These are phyloP conservation scores for Pichia nanzhaoensis DNA, from an alignment of 805 yeast genomes.

Conservation along the genomic window DNA sequence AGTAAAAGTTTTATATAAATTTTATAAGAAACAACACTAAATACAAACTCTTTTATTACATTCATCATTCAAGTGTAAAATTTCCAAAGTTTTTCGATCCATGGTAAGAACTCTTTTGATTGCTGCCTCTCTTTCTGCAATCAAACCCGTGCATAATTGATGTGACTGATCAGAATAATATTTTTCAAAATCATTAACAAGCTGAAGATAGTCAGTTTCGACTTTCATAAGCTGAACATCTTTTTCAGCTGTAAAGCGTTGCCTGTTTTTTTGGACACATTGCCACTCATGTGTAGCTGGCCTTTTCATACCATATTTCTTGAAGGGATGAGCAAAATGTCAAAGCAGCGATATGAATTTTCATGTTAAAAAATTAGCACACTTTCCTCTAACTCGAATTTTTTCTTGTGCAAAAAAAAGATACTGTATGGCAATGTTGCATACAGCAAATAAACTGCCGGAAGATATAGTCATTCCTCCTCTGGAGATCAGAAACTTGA, in stretches of 20 bases:
- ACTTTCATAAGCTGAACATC: not conserved
- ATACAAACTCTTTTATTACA: not conserved
- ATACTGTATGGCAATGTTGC: too few species aligned
- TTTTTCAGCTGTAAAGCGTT: not conserved
- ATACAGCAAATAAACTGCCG: slow-evolving; percentile 17
- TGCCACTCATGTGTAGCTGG: too few species aligned
- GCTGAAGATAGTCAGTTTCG: not conserved
- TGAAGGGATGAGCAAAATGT: too few species aligned
- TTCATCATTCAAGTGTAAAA: not conserved
- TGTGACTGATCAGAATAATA: slow-evolving; percentile 8
- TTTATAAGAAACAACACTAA: not conserved
- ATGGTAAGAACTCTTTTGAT: not conserved
- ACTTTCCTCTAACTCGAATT: too few species aligned
- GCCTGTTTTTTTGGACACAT: too few species aligned
- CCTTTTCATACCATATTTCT: too few species aligned
- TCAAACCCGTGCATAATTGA: not conserved
- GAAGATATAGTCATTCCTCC: slow-evolving; percentile 50
- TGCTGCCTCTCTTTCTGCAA: too few species aligned
- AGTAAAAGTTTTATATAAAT: not conserved
- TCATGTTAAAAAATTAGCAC: too few species aligned
- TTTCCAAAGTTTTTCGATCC: not conserved
- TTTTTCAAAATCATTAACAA: slow-evolving; percentile 2
- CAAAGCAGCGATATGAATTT: too few species aligned
- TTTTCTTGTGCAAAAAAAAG: too few species aligned
- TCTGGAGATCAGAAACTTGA: slow-evolving; percentile 40